Evolutionary conservation across 768 basidiomycete genomes (phyloP).

Genomic region (Daedaleopsis nitida): DNA sequence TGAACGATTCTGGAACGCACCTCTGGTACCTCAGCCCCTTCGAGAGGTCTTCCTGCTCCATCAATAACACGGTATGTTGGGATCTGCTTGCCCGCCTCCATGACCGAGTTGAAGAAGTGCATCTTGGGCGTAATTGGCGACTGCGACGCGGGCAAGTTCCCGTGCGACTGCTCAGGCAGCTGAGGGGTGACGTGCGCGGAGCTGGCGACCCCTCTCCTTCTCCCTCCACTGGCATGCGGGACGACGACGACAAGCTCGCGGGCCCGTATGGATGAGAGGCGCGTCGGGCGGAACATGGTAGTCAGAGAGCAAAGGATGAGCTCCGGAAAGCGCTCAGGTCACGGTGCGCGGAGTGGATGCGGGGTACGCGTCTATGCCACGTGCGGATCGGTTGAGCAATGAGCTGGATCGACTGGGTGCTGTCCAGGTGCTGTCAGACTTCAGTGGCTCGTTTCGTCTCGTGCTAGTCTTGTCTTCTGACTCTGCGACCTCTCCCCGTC

Average conservation of each 20-base stretch:
- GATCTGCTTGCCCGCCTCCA: constrained; percentile 60
- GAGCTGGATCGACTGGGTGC: too few species aligned
- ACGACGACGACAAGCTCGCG: neutral
- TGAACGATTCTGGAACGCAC: constrained; percentile 39
- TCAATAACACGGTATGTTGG: constrained; percentile 89
- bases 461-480: neutral
- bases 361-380: neutral
- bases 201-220: constrained; percentile 13
- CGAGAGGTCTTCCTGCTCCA: constrained; percentile 70
- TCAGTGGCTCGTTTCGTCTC: neutral
- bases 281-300: constrained; percentile 26
- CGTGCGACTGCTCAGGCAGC: constrained; percentile 29
- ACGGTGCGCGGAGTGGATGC: neutral
- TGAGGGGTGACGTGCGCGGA: constrained; percentile 8
- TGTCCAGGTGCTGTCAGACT: too few species aligned
- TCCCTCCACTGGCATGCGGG: neutral
- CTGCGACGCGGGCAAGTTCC: constrained; percentile 42
- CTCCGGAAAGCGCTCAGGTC: neutral
- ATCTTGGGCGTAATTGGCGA: constrained; percentile 72
- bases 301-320: constrained; percentile 7
- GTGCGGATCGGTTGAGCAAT: neutral
- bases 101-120: constrained; percentile 81
- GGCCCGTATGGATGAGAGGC: neutral
- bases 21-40: constrained; percentile 76
- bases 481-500: too few species aligned